Evolutionary conservation across 1,284 basidiomycete species (phyloP).

Genomic region (Tylopilus sp.): DNA sequence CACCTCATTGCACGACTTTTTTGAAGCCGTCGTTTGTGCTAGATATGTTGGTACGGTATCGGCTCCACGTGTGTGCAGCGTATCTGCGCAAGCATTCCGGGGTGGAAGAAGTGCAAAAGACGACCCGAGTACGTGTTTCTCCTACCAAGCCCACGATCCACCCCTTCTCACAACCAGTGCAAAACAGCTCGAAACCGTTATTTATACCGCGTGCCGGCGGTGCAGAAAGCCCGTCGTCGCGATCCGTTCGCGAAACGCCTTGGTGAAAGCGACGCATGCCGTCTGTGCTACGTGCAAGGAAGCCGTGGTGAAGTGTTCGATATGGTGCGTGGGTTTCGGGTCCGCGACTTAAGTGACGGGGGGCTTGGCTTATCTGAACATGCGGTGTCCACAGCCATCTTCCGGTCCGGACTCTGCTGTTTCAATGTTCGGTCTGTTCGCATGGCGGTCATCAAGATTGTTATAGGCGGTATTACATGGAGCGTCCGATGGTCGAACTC

Average conservation of each 20-base stretch:
- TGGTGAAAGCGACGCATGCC: constrained; percentile 40
- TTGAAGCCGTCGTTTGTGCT: background rate
- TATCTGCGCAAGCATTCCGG: constrained; percentile 64
- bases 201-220: constrained; percentile 62
- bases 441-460: constrained; percentile 77
- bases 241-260: constrained; percentile 27
- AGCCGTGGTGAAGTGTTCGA: constrained; percentile 53
- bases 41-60: constrained; percentile 62
- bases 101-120: constrained; percentile 46
- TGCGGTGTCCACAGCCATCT: constrained; percentile 51
- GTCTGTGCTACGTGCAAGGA: constrained; percentile 55
- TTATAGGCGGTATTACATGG: constrained; percentile 60
- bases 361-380: background rate
- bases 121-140: constrained; percentile 45
- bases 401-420: constrained; percentile 62
- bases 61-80: constrained; percentile 60
- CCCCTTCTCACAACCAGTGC: background rate
- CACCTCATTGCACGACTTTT: background rate
- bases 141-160: background rate
- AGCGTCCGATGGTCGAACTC: constrained; percentile 49
- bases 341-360: background rate
- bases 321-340: constrained; percentile 53
- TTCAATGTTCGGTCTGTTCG: constrained; percentile 67
- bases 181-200: constrained; percentile 58
- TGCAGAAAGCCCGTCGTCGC: constrained; percentile 58